Evolutionary conservation across 73 alveolate genomes (phyloP).

Genomic region (Paramecium octaurelia): DNA sequence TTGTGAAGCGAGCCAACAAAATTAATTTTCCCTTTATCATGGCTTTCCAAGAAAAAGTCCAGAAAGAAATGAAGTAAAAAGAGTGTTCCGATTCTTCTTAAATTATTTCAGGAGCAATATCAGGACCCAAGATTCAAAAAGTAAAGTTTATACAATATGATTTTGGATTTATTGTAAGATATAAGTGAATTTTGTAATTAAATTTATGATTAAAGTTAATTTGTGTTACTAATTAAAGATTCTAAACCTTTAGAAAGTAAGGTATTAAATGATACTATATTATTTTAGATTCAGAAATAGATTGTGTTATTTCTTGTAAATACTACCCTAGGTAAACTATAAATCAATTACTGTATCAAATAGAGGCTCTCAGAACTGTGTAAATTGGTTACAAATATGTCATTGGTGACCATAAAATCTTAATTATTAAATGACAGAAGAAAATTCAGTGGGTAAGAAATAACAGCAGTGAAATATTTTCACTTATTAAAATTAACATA

Average conservation of each 20-base stretch:
- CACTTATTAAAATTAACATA: background rate
- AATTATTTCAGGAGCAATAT: background rate
- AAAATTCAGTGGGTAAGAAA: background rate
- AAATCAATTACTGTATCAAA: background rate
- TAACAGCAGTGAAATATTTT: background rate
- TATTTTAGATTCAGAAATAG: background rate
- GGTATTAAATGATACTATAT: background rate
- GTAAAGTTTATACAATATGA: background rate
- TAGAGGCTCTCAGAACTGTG: background rate
- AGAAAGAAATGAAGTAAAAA: background rate
- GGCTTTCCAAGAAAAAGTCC: background rate
- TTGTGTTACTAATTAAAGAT: no score
- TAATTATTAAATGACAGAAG: constrained; percentile 29
- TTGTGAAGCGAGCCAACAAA: background rate
- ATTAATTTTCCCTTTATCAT: background rate
- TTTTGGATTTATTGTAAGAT: background rate
- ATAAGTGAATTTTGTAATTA: background rate
- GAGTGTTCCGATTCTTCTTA: no score
- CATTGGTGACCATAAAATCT: background rate
- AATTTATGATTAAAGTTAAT: background rate
- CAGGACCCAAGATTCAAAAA: background rate
- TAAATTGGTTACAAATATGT: background rate
- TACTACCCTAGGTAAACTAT: background rate
- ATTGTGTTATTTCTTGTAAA: background rate
- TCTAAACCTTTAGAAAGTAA: background rate